Evolutionary conservation across 306 rosid genomes (phyloP), one percentile per base, ranked within the genome.

Genomic region (Vigna nakashimae): DNA sequence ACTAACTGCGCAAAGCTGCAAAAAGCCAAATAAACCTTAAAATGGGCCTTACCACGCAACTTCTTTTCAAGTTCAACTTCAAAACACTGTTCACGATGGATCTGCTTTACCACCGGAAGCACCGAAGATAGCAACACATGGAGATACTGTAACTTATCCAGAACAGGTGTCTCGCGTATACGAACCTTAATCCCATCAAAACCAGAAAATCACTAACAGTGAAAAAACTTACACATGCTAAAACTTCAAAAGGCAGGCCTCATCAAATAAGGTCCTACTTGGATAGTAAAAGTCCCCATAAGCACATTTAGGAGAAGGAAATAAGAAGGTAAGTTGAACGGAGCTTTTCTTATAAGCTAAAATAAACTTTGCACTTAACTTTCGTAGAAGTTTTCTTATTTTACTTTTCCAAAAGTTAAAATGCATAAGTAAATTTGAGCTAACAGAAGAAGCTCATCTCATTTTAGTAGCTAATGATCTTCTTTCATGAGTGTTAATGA

Each of bases 1-100:
- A 58, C 17, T 48, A 34, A 56, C 52, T 43, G 34, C 18, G 28
- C 78, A 59, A 50, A 74, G 65, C 55, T 55, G 75, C 56, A 53
- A 30, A 26, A 74, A 69, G 84, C 69, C 75, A 75, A 73, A 63
- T 36, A 52, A 63, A 55, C 72, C 36, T 68, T 38, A 57, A 58
- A 59, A 75, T 74, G 78, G 80, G 82, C 84, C 92, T 82, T 83
- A 94, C 98, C 97, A 51, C 81, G 86, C 78, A 91, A 88, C 78
- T 72, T 89, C 87, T 87, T 95, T 86, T 95, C 97, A 9, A 92
- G 89, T 78, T 95, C 97, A 63, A 92, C 96, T 88, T 92, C 99
- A 79, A 73, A 89, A 82, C 97, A 90, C 83, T 95, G 98, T 83
- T 85, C 91, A 6, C 5, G 80, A 45, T 92, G 99, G 79, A 91